These are phyloP conservation scores for Zygosaccharomyces sapae DNA, from an alignment of 1,139 yeast species.

Conservation along the genomic window DNA sequence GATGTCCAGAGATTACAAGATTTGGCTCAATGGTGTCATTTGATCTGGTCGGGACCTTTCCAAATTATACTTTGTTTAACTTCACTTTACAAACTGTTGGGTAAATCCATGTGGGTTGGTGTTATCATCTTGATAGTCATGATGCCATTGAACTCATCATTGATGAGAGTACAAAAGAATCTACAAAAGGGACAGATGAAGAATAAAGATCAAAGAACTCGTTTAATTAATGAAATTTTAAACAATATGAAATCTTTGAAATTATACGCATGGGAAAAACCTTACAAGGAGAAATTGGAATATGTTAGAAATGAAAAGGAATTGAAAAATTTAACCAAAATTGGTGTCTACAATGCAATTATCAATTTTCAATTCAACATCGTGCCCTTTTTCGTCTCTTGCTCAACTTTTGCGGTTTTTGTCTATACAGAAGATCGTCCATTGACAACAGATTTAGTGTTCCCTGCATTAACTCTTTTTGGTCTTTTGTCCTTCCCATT, in stretches of 20 bases:
- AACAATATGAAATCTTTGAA: constrained; percentile 89
- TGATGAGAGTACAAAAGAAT: constrained; percentile 69
- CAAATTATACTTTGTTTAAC: constrained; percentile 77
- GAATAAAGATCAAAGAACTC: constrained; percentile 63
- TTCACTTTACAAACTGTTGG: constrained; percentile 71
- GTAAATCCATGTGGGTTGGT: constrained; percentile 97
- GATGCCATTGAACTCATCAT: constrained; percentile 76
- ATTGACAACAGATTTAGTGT: constrained; percentile 84
- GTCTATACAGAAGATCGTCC: constrained; percentile 62
- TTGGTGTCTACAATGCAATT: constrained; percentile 74
- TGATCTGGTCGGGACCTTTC: constrained; percentile 96
- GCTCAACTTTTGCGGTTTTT: constrained; percentile 85
- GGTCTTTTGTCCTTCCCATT: constrained; percentile 86
- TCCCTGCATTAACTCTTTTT: constrained; percentile 87
- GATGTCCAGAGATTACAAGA: constrained; percentile 95
- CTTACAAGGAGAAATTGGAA: constrained; percentile 68
- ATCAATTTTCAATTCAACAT: constrained; percentile 76
- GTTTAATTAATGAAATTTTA: constrained; percentile 78
- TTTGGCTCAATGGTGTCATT: constrained; percentile 76
- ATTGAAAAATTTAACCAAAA: constrained; percentile 66
- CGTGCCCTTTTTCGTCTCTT: constrained; percentile 88
- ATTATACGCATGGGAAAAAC: constrained; percentile 91
- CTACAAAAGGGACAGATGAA: constrained; percentile 75
- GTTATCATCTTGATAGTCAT: constrained; percentile 75
- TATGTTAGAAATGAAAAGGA: constrained; percentile 88